Base-by-base conservation (phyloP, 2,329 filamentous ascomycete species). In the Plectosphaerella plurivora region DNA sequence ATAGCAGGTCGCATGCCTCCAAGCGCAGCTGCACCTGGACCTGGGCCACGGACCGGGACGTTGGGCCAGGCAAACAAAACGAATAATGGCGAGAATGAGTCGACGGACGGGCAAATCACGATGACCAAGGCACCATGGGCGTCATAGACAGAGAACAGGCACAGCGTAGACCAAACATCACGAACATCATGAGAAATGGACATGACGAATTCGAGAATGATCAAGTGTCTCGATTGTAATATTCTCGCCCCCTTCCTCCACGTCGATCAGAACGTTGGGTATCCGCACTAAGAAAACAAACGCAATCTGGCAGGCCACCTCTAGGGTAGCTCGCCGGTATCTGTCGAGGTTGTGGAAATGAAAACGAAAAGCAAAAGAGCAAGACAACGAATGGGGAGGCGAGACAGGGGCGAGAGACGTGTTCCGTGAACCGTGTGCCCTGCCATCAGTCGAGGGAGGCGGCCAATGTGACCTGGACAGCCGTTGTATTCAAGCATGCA, bases 121-220 rank as follows among this genome's bases (percentile, higher is more conserved):
- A 55, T 74, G 24, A 77, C 75, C 6, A 75, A 71, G 57, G 75
- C 75, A 14, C 75, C 75, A 1, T 78, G 75, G 75, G 72, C 73
- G 1, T 73, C 67, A 57, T 67, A 65, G 16, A 18, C 41, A 12
- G 37, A 8, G 14, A 14, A 22, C 28, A 5, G 28, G 8, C 28
- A 33, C 28, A 33, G 28, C 8, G 7, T 33, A 33, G 28, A 9
- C 28, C 28, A 33, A 33, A 33, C 28, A 33, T 33, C 28, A 33
- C 28, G 28, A 33, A 9, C 8, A 12, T 33, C 28, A 33, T 33
- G 28, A 33, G 11, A 9, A 33, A 33, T 12, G 28, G 11, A 33
- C 2, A 9, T 9, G 28, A 33, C 28, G 22, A 33, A 12, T 33
- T 33, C 28, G 28, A 33, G 28, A 33, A 33, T 5, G 28, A 33